A percentile compares a stretch with the other conserved stretches of the same genome.
phyloP scores from a whole-genome alignment of 2,329 filamentous ascomycete genomes.

The Aureobasidium leucospermi region DNA sequence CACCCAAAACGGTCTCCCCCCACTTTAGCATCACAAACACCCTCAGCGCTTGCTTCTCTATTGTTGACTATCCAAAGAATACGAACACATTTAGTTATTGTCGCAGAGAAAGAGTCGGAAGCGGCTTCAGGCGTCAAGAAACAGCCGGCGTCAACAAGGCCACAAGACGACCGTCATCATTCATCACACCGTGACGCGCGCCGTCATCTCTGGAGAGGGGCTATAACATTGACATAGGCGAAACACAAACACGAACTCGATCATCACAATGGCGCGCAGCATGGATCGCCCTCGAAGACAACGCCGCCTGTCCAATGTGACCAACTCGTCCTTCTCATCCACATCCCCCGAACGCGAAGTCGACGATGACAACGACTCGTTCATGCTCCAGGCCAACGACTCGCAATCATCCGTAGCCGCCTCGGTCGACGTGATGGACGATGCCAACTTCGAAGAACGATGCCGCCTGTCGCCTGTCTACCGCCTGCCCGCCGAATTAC shows the following conservation, averaged over 20 bases:
- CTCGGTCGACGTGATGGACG: conserved; percentile 62
- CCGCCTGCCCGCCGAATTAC: conserved; percentile 83
- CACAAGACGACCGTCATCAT: not conserved
- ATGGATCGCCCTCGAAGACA: conserved; percentile 16
- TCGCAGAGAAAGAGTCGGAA: not conserved
- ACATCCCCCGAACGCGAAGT: conserved; percentile 69
- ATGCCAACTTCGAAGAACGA: conserved; percentile 42
- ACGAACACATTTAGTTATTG: not conserved
- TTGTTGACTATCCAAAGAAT: not conserved
- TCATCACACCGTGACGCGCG: not conserved
- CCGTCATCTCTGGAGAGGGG: not conserved
- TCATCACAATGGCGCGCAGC: not conserved
- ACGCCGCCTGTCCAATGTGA: conserved; percentile 23
- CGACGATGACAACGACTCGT: conserved; percentile 91
- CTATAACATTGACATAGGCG: not conserved
- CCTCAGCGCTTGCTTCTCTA: not conserved
- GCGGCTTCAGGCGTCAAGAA: not conserved
- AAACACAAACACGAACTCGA: not conserved
- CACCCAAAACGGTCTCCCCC: not conserved
- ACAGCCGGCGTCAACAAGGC: not conserved
- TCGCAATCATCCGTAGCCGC: conserved; percentile 86
- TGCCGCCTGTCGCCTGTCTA: conserved; percentile 71
- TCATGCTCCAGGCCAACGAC: conserved; percentile 74
- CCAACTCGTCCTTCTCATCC: conserved; percentile 54
- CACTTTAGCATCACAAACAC: not conserved